phyloP scores from a whole-genome alignment of 2,329 filamentous ascomycete species.

The Samsoniella hepiali region DNA sequence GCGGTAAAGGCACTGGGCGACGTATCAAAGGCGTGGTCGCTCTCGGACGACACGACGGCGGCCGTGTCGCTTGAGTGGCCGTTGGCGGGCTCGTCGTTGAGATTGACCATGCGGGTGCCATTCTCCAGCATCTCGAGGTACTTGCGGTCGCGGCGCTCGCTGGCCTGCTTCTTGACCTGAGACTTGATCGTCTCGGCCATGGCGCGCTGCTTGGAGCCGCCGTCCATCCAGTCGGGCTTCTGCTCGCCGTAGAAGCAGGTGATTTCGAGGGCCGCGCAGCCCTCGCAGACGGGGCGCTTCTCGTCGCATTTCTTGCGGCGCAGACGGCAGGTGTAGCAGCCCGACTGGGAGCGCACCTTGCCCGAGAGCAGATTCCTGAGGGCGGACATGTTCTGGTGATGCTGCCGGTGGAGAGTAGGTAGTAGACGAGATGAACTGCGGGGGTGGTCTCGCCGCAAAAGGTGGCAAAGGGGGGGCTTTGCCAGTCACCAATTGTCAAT shows the following conservation, averaged over 20 bases:
- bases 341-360: constrained; percentile 42
- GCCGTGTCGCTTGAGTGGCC: constrained; percentile 16
- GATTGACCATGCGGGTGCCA: constrained; percentile 26
- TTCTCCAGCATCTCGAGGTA: constrained; percentile 43
- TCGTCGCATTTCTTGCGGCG: constrained; percentile 62
- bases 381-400: constrained; percentile 22
- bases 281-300: constrained; percentile 47
- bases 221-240: constrained; percentile 59
- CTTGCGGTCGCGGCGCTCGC: constrained; percentile 47
- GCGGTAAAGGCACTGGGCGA: constrained; percentile 12
- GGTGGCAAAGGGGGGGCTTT: neutral
- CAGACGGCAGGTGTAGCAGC: constrained; percentile 60
- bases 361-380: constrained; percentile 24
- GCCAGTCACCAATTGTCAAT: neutral
- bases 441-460: neutral
- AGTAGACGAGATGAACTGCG: neutral
- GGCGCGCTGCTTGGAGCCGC: constrained; percentile 44
- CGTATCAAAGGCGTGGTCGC: constrained; percentile 8
- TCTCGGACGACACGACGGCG: constrained; percentile 1
- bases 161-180: constrained; percentile 55
- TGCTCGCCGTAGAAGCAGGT: constrained; percentile 50
- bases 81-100: constrained; percentile 20
- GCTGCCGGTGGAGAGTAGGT: neutral
- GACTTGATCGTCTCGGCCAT: constrained; percentile 53
- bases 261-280: constrained; percentile 52